phyloP scores from a whole-genome alignment of 306 rosid genomes.

The Quercus dentata region DNA sequence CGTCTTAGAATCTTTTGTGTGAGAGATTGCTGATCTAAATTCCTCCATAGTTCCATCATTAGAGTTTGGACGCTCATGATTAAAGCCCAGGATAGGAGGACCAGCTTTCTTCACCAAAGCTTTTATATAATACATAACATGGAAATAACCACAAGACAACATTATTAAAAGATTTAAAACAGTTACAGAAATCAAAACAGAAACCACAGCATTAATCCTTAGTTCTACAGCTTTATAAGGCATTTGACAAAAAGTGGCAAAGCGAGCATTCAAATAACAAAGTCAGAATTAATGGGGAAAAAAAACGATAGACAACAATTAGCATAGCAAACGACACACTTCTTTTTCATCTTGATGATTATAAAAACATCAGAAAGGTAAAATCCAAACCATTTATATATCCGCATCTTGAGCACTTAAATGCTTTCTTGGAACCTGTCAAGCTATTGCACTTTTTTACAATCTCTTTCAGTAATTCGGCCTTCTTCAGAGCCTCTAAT shows the following conservation, averaged over 20 bases:
- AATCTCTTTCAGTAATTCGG: constrained; percentile 36
- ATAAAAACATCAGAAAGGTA: constrained; percentile 14
- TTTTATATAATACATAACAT: constrained; percentile 29
- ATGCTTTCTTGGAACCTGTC: constrained; percentile 37
- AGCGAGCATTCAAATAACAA: neutral
- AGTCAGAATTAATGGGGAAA: neutral
- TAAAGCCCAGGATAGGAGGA: constrained; percentile 32
- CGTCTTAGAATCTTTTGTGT: constrained; percentile 42
- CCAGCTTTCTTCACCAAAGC: constrained; percentile 68
- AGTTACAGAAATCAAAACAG: neutral
- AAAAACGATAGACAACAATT: constrained; percentile 2
- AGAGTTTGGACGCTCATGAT: constrained; percentile 60
- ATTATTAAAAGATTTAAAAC: neutral
- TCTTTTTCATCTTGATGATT: constrained; percentile 1
- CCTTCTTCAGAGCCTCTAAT: constrained; percentile 50
- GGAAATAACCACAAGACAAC: neutral
- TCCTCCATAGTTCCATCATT: constrained; percentile 47
- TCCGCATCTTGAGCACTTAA: constrained; percentile 67
- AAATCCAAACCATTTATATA: constrained; percentile 61
- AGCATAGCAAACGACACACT: constrained; percentile 18
- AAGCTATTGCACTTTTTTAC: constrained; percentile 45
- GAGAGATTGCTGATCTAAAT: constrained; percentile 52
- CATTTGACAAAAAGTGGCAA: neutral
- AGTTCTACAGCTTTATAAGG: neutral
- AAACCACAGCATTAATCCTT: neutral